These are phyloP conservation scores for Tilletia indica DNA, from an alignment of 1,284 basidiomycete species.

Conservation along the genomic window DNA sequence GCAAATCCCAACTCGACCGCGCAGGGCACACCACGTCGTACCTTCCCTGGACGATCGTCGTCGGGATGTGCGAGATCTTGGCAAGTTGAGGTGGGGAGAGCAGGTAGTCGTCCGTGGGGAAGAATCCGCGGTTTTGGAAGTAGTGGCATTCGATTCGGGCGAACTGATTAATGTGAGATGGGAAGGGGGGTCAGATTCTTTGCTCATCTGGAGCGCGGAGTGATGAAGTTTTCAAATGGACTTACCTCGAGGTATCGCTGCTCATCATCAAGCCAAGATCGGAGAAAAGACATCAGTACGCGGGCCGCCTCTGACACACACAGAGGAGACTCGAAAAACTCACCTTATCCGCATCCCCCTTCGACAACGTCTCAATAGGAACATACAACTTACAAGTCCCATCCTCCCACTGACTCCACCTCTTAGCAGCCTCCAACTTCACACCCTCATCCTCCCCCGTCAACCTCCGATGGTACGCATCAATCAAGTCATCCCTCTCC, in stretches of 20 bases:
- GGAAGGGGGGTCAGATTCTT: neutral
- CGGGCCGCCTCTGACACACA: neutral
- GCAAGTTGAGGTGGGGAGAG: conserved; percentile 79
- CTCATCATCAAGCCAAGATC: too few species aligned
- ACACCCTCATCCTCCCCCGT: conserved; percentile 71
- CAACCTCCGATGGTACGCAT: conserved; percentile 76
- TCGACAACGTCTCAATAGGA: conserved; percentile 37
- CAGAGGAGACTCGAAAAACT: neutral
- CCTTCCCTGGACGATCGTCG: conserved; percentile 75
- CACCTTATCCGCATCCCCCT: conserved; percentile 25
- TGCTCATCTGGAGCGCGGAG: neutral
- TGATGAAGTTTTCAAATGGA: neutral
- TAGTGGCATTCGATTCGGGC: conserved; percentile 90
- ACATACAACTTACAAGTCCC: conserved; percentile 48
- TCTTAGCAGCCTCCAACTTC: conserved; percentile 71
- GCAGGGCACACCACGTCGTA: conserved; percentile 59
- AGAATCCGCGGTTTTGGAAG: conserved; percentile 75
- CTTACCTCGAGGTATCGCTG: conserved; percentile 16
- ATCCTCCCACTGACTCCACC: conserved; percentile 64
- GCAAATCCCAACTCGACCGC: conserved; percentile 50
- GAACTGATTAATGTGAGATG: conserved; percentile 58
- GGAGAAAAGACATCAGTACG: neutral
- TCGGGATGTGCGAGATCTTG: conserved; percentile 71
- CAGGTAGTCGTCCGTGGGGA: conserved; percentile 80
- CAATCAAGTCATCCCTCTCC: conserved; percentile 75